phyloP scores from a whole-genome alignment of 352 stramenopile species.

The Pythium volutum region DNA sequence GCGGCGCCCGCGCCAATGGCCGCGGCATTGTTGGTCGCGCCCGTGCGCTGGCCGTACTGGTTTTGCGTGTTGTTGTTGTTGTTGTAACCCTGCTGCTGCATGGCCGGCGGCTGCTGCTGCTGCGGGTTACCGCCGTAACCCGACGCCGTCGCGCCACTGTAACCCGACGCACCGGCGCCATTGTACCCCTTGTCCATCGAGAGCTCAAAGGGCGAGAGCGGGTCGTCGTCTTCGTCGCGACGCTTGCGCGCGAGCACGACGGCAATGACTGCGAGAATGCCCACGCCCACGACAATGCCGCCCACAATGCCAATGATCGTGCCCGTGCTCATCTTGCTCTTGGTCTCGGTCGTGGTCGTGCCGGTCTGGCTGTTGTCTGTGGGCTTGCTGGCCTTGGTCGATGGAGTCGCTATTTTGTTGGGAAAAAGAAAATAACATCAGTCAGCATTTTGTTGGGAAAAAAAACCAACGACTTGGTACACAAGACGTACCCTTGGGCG shows the following conservation, averaged over 20 bases:
- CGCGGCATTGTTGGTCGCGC: conserved; percentile 15
- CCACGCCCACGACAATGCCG: conserved; percentile 59
- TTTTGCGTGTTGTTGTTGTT: conserved; percentile 2
- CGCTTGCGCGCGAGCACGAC: conserved; percentile 54
- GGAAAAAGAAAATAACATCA: not conserved
- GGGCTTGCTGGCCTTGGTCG: conserved; percentile 3
- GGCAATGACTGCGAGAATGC: conserved; percentile 51
- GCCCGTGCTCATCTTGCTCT: conserved; percentile 62
- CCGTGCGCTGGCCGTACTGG: conserved; percentile 28
- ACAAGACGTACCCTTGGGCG: conserved; percentile 6
- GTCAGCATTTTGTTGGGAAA: not conserved
- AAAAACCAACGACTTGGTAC: not conserved
- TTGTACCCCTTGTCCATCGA: conserved; percentile 84
- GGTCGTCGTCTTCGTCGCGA: conserved; percentile 64
- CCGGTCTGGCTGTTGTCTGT: conserved; percentile 13
- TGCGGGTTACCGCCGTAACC: conserved; percentile 14
- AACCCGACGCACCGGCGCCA: conserved; percentile 28
- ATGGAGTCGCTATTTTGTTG: not conserved
- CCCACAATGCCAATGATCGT: conserved; percentile 66
- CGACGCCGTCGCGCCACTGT: conserved; percentile 28
- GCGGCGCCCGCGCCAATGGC: conserved; percentile 22
- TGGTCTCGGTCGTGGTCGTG: not conserved
- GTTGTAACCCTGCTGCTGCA: conserved; percentile 21
- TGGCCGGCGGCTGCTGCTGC: conserved; percentile 15
- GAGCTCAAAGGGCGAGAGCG: conserved; percentile 77